phyloP scores from a whole-genome alignment of 2,329 filamentous ascomycete genomes.

The Exophiala sideris region DNA sequence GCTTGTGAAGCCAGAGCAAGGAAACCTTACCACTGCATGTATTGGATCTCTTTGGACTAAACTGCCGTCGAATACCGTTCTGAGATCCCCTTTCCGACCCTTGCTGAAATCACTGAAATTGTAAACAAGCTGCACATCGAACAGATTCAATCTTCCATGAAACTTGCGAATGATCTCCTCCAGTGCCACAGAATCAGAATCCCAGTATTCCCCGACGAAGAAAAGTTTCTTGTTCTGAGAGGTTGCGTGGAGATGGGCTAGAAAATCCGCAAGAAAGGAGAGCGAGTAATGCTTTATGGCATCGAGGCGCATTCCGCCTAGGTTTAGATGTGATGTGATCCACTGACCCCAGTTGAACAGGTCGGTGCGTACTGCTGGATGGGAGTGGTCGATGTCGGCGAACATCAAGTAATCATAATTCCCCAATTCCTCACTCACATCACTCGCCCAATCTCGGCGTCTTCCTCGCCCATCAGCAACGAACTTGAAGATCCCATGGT shows the following conservation, averaged over 20 bases:
- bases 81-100: conserved; percentile 54
- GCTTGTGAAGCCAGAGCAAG: not conserved
- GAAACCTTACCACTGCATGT: conserved; percentile 38
- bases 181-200: conserved; percentile 55
- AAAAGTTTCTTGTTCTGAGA: conserved; percentile 53
- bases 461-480: conserved; percentile 48
- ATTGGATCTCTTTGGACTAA: conserved; percentile 53
- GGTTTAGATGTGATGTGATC: conserved; percentile 58
- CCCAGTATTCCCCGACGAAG: conserved; percentile 69
- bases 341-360: conserved; percentile 66
- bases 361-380: conserved; percentile 62
- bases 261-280: conserved; percentile 63
- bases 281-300: conserved; percentile 70
- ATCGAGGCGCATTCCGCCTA: conserved; percentile 69
- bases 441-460: conserved; percentile 55
- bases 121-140: conserved; percentile 67
- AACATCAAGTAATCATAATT: conserved; percentile 66
- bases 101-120: conserved; percentile 64
- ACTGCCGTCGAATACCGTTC: conserved; percentile 59
- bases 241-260: conserved; percentile 53
- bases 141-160: conserved; percentile 59
- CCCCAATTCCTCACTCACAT: conserved; percentile 62
- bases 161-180: conserved; percentile 56
- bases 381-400: conserved; percentile 64
- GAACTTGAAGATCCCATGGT: conserved; percentile 61